These are phyloP conservation scores for Platanthera guangdongensis DNA, from an alignment of 106 monocot species.

Conservation along the genomic window DNA sequence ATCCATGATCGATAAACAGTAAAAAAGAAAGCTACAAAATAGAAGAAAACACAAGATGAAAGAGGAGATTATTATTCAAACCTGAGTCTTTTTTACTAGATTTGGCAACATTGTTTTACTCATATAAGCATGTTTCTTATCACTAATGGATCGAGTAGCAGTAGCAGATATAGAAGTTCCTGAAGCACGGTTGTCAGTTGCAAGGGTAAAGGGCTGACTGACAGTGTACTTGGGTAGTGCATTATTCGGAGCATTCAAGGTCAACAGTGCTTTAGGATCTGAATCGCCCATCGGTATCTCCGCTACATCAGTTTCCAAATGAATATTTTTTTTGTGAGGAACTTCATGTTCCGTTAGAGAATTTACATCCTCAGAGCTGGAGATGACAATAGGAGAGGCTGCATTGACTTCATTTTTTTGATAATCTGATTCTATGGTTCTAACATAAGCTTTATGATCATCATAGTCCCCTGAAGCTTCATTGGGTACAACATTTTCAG, in stretches of 20 bases:
- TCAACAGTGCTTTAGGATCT: neutral
- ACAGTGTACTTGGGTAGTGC: neutral
- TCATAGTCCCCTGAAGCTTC: neutral
- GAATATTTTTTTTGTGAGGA: neutral
- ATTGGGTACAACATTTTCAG: neutral
- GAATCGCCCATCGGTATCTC: neutral
- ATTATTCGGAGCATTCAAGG: neutral
- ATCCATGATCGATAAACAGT: neutral
- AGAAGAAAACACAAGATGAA: neutral
- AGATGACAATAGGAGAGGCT: neutral
- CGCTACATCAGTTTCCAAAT: constrained; percentile 1
- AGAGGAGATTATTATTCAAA: neutral
- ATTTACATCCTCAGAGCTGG: neutral
- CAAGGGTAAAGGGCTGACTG: constrained; percentile 7
- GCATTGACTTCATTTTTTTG: neutral
- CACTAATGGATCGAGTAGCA: neutral
- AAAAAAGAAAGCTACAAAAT: neutral
- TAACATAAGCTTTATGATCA: constrained; percentile 8
- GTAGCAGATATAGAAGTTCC: neutral
- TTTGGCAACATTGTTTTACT: neutral
- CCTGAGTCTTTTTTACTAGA: constrained; percentile 4
- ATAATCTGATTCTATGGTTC: neutral
- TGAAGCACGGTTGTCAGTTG: constrained; percentile 8
- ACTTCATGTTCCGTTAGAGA: neutral
- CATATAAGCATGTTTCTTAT: constrained; percentile 3